Conservation (phyloP, 2,329 filamentous ascomycete genomes). For the Chaetomiaceae sp. region DNA sequence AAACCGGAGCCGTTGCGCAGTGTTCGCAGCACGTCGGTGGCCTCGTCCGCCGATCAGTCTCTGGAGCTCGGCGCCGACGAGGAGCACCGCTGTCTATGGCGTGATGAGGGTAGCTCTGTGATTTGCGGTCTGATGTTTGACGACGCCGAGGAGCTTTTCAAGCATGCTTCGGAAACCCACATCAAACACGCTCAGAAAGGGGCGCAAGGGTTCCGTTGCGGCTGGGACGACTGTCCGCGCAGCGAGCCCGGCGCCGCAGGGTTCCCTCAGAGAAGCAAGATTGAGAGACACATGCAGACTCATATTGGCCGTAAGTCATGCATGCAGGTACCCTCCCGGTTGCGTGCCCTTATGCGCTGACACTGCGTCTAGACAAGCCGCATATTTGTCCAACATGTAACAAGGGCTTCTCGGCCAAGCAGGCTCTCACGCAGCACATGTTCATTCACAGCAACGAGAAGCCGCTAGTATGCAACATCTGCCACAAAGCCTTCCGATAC, state of each 20-base stretch:
- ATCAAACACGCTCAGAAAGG: constrained; percentile 40
- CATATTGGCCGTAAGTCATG: constrained; percentile 55
- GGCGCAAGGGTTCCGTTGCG: constrained; percentile 44
- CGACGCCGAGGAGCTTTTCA: constrained; percentile 45
- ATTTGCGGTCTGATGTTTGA: constrained; percentile 32
- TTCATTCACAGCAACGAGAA: constrained; percentile 61
- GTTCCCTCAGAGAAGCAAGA: constrained; percentile 56
- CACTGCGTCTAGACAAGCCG: constrained; percentile 46
- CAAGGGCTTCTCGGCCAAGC: constrained; percentile 57
- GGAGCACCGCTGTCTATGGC: constrained; percentile 29
- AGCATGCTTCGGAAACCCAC: constrained; percentile 48
- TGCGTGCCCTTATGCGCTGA: not conserved
- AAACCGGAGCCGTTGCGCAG: constrained; percentile 12
- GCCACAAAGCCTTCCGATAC: constrained; percentile 56
- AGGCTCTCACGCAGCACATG: constrained; percentile 61
- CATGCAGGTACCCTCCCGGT: not conserved
- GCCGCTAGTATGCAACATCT: constrained; percentile 54
- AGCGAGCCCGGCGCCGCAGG: constrained; percentile 37
- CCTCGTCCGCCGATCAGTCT: constrained; percentile 12
- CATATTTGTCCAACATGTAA: constrained; percentile 51
- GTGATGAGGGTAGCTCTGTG: constrained; percentile 17
- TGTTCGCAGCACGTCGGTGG: constrained; percentile 15
- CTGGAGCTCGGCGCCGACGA: constrained; percentile 12
- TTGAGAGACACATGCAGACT: constrained; percentile 59
- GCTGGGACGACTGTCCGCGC: constrained; percentile 53